Evolutionary conservation across 2,329 filamentous ascomycete species (phyloP), one percentile per base, ranked within the genome.

Genomic region (Xylaria sp.): DNA sequence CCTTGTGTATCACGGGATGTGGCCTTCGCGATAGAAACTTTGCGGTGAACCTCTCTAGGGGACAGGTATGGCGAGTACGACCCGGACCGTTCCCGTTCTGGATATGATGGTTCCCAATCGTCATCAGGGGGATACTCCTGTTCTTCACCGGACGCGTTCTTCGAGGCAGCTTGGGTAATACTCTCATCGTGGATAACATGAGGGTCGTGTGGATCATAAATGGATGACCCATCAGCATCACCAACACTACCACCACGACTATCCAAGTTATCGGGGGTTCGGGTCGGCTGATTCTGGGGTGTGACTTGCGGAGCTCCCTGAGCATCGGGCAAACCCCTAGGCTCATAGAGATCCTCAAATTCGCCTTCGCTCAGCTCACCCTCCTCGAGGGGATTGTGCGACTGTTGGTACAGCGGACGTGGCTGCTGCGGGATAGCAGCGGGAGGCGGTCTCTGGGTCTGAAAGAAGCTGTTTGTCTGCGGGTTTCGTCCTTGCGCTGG

Each of bases 301-400:
- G 54, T 60, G 15, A 59, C 37, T 8, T 65, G 37, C 13, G 60
- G 8, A 28, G 48, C 48, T 15, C 63, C 31, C 4, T 67, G 31
- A 15, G 59, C 44, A 18, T 63, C 62, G 37, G 58, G 28, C 4
- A 64, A 39, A 55, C 74, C 75, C 56, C 73, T 73, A 10, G 85
- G 83, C 58, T 88, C 85, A 69, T 89, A 89, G 2, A 86, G 74
- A 73, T 89, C 86, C 59, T 89, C 86, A 58, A 86, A 84, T 73
- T 95, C 93, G 72, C 85, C 87, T 74, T 95, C 93, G 71, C 89
- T 92, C 37, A 96, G 79, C 78, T 97, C 93, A 18, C 92, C 92
- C 75, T 97, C 93, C 76, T 96, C 92, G 31, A 75, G 72, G 2
- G 51, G 51, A 28, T 67, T 69, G 3, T 67, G 39, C 12, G 70